Conservation (phyloP, 768 basidiomycete species). For the Leccinellum rugosiceps region DNA sequence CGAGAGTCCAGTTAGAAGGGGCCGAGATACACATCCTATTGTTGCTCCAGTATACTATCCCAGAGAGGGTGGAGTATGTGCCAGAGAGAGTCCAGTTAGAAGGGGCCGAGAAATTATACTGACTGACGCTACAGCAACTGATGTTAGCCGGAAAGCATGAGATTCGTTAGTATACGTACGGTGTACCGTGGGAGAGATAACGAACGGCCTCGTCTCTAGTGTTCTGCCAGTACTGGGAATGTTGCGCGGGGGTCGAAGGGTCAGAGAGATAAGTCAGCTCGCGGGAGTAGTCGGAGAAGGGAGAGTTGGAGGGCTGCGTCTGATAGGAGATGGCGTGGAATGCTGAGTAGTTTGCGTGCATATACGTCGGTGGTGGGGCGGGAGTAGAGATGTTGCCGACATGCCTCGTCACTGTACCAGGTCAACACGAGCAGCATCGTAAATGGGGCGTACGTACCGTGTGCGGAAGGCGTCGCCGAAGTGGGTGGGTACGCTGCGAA, state of each 20-base stretch:
- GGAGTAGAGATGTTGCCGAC: conserved; percentile 56
- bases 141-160: conserved; percentile 1
- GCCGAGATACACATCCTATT: too few species aligned
- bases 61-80: too few species aligned
- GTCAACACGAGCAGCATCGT: conserved; percentile 13
- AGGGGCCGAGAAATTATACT: conserved; percentile 33
- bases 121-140: conserved; percentile 17
- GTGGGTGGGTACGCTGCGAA: conserved; percentile 70
- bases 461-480: conserved; percentile 73
- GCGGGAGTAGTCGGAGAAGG: conserved; percentile 66
- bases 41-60: too few species aligned
- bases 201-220: conserved; percentile 59
- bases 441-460: conserved; percentile 44
- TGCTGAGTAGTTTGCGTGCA: conserved; percentile 43
- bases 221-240: conserved; percentile 62
- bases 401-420: conserved; percentile 59
- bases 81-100: conserved; percentile 42
- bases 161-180: conserved; percentile 37
- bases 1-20: conserved; percentile 41
- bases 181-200: conserved; percentile 51
- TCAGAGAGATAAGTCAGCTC: conserved; percentile 56
- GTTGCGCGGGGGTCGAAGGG: conserved; percentile 40
- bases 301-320: conserved; percentile 39
- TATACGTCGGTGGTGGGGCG: conserved; percentile 60
- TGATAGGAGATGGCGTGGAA: conserved; percentile 27